Evolutionary conservation across 768 basidiomycete species (phyloP).

Genomic region (Termitomyces sp.): DNA sequence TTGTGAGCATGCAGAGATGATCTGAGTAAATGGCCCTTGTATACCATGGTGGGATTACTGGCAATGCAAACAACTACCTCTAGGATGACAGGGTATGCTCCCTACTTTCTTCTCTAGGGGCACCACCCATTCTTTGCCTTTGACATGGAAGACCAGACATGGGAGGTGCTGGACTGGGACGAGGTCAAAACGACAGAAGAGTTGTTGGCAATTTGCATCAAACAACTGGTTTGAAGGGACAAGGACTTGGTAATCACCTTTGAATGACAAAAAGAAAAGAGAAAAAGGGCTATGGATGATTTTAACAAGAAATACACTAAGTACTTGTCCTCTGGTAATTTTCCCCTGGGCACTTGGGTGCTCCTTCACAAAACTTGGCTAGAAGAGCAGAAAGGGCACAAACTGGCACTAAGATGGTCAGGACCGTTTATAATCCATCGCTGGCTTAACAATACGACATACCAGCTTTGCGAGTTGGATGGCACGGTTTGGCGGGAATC

Average conservation of each 20-base stretch:
- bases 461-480: slow-evolving; percentile 17
- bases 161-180: slow-evolving; percentile 24
- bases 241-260: slow-evolving; percentile 11
- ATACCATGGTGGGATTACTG: slow-evolving; percentile 20
- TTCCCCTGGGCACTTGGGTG: slow-evolving; percentile 25
- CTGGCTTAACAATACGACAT: slow-evolving; percentile 7
- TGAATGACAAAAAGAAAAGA: slow-evolving; percentile 6
- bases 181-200: slow-evolving; percentile 18
- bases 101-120: too few species aligned
- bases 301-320: slow-evolving; percentile 14
- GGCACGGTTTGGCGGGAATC: slow-evolving; percentile 16
- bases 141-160: slow-evolving; percentile 25
- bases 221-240: slow-evolving; percentile 19
- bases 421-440: slow-evolving; percentile 26
- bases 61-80: slow-evolving; percentile 22
- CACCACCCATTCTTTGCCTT: slow-evolving; percentile 27
- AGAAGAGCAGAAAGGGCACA: slow-evolving; percentile 25
- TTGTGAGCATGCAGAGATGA: slow-evolving; percentile 18
- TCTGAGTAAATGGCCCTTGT: slow-evolving; percentile 23
- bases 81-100: slow-evolving; percentile 25
- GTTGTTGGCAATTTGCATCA: slow-evolving; percentile 18
- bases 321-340: slow-evolving; percentile 14
- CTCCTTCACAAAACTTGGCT: slow-evolving; percentile 27
- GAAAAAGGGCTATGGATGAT: slow-evolving; percentile 18
- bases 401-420: too few species aligned